phyloP scores from a whole-genome alignment of 352 stramenopile genomes.

The Pythium grandisporangium region DNA sequence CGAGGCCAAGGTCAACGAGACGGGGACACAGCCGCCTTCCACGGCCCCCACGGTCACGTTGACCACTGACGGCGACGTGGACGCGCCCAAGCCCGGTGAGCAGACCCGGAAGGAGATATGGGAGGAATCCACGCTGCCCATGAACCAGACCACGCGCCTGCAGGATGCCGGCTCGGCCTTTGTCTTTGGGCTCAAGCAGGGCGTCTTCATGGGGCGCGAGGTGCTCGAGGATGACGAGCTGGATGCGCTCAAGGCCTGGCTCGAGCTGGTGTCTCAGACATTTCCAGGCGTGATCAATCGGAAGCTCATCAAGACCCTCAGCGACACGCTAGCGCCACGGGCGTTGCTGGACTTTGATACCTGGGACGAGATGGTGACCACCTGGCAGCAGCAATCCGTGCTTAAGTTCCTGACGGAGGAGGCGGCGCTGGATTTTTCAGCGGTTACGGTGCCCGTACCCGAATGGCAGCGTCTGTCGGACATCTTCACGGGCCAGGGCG shows the following conservation, averaged over 20 bases:
- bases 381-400: conserved; percentile 47
- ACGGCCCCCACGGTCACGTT: conserved; percentile 1
- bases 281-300: conserved; percentile 72
- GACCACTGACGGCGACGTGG: conserved; percentile 6
- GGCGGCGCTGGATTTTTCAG: conserved; percentile 37
- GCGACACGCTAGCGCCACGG: conserved; percentile 33
- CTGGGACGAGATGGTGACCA: conserved; percentile 47
- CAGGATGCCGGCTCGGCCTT: conserved; percentile 72
- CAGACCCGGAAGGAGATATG: conserved; percentile 37
- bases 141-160: conserved; percentile 68
- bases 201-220: conserved; percentile 66
- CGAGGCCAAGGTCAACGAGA: conserved; percentile 62
- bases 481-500: conserved; percentile 55
- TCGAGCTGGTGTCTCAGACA: conserved; percentile 59
- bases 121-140: conserved; percentile 67
- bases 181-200: conserved; percentile 70
- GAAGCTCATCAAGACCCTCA: conserved; percentile 43
- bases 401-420: conserved; percentile 48
- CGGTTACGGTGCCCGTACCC: conserved; percentile 32
- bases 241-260: conserved; percentile 67
- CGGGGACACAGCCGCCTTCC: conserved; percentile 37
- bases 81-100: conserved; percentile 23
- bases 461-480: conserved; percentile 62
- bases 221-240: conserved; percentile 70
- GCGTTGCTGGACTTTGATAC: conserved; percentile 64